These are phyloP conservation scores for Hirsutella minnesotensis DNA, from an alignment of 2,329 filamentous ascomycete species.

Conservation along the genomic window DNA sequence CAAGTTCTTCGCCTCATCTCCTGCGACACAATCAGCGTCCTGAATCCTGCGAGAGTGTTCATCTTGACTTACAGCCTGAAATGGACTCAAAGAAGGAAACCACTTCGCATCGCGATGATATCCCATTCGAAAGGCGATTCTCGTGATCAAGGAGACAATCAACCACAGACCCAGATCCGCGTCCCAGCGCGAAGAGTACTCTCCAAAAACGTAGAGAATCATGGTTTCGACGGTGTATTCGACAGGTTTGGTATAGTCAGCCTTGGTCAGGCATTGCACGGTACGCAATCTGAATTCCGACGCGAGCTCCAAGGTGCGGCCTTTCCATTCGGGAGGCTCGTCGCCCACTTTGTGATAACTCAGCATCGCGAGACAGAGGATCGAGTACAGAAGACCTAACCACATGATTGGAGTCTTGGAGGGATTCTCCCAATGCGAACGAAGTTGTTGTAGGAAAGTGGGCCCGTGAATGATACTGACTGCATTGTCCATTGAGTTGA, in stretches of 20 bases:
- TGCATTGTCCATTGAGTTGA: slow-evolving; percentile 67
- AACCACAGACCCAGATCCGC: slow-evolving; percentile 57
- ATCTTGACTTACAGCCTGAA: slow-evolving; percentile 48
- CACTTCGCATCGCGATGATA: slow-evolving; percentile 69
- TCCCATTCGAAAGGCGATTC: slow-evolving; percentile 56
- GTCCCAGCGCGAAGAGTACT: slow-evolving; percentile 62
- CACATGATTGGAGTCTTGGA: slow-evolving; percentile 64
- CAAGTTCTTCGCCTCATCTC: slow-evolving; percentile 62
- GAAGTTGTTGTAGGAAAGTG: slow-evolving; percentile 67
- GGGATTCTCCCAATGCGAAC: slow-evolving; percentile 57
- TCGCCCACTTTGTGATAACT: slow-evolving; percentile 72
- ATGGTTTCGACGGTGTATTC: slow-evolving; percentile 71
- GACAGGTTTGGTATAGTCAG: slow-evolving; percentile 65
- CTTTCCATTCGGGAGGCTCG: slow-evolving; percentile 67
- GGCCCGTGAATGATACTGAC: slow-evolving; percentile 70
- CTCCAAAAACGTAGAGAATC: slow-evolving; percentile 63
- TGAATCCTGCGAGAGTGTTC: background rate
- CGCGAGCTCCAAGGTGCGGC: slow-evolving; percentile 47
- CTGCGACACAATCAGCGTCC: slow-evolving; percentile 17
- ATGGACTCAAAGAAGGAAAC: slow-evolving; percentile 60
- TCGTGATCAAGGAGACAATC: slow-evolving; percentile 41
- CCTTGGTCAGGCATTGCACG: slow-evolving; percentile 64
- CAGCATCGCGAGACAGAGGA: slow-evolving; percentile 66
- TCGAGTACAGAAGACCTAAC: slow-evolving; percentile 64
- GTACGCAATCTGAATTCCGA: slow-evolving; percentile 58